phyloP scores from a whole-genome alignment of 352 stramenopile species.

The Phytophthora aleatoria region DNA sequence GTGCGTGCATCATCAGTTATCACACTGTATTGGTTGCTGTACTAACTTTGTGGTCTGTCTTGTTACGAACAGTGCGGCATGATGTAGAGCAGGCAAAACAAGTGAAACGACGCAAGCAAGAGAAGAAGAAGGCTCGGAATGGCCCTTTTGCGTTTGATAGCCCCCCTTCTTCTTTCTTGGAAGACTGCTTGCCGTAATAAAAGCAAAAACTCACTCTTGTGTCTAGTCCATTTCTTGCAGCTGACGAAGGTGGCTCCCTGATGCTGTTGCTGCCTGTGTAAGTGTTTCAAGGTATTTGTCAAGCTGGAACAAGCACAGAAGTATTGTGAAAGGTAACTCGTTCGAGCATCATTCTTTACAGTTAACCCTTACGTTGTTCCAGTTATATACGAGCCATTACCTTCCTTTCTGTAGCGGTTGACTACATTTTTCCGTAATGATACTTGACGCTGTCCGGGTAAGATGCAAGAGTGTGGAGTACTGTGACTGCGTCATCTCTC shows the following conservation, averaged over 20 bases:
- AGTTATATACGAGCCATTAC: neutral
- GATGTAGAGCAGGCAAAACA: conserved; percentile 32
- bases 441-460: conserved; percentile 13
- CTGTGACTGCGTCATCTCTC: conserved; percentile 39
- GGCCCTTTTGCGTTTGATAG: conserved; percentile 19
- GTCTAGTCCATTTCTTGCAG: neutral
- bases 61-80: conserved; percentile 33
- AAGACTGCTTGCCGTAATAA: conserved; percentile 36
- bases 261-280: neutral
- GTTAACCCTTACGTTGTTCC: too few relatives aligned
- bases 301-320: neutral
- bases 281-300: neutral
- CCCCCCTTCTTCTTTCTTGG: conserved; percentile 14
- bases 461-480: conserved; percentile 35
- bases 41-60: conserved; percentile 2
- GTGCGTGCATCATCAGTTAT: conserved; percentile 31
- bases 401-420: conserved; percentile 8
- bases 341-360: neutral
- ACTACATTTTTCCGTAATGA: conserved; percentile 17
- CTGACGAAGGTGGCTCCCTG: neutral
- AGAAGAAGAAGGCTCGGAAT: conserved; percentile 20
- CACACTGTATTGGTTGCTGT: neutral
- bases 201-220: conserved; percentile 2
- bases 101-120: conserved; percentile 21
- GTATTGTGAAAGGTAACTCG: neutral